These are phyloP conservation scores for Phycomyces nitens DNA, from an alignment of 192 early-diverging fungal genomes.

Conservation along the genomic window DNA sequence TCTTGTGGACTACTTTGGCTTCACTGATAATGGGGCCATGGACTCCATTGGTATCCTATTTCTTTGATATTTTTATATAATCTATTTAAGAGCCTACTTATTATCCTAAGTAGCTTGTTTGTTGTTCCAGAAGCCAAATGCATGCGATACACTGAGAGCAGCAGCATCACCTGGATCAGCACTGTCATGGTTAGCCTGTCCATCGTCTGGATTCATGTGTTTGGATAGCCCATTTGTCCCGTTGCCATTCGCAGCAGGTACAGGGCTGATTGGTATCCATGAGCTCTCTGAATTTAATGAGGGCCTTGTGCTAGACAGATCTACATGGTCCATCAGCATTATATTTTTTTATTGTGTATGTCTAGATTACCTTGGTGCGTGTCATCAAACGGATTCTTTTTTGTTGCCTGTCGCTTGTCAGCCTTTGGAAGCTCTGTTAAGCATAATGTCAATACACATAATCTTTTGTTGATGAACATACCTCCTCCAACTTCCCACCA, in stretches of 20 bases:
- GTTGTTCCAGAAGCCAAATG: constrained; percentile 22
- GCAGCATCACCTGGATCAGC: not conserved
- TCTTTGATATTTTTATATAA: not conserved
- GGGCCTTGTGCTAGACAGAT: not conserved
- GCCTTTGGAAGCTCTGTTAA: constrained; percentile 15
- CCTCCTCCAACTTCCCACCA: constrained; percentile 51
- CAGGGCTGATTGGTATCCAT: constrained; percentile 19
- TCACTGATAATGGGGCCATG: too few relatives aligned
- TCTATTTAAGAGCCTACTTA: not conserved
- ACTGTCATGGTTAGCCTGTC: not conserved
- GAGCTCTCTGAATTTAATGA: constrained; percentile 12
- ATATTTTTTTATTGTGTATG: not conserved
- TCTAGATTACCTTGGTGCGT: too few relatives aligned
- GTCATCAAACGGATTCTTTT: constrained; percentile 14
- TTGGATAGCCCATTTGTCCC: not conserved
- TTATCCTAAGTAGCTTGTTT: constrained; percentile 4
- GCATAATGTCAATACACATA: not conserved
- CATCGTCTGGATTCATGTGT: not conserved
- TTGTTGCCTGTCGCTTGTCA: constrained; percentile 11
- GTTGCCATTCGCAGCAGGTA: not conserved
- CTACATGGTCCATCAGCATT: not conserved
- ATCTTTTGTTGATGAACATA: constrained; percentile 3
- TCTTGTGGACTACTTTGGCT: too few relatives aligned
- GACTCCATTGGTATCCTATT: too few relatives aligned
- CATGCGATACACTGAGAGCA: constrained; percentile 7